Base-by-base conservation (phyloP, 2,329 filamentous ascomycete species). In the Phialophora verrucosa region DNA sequence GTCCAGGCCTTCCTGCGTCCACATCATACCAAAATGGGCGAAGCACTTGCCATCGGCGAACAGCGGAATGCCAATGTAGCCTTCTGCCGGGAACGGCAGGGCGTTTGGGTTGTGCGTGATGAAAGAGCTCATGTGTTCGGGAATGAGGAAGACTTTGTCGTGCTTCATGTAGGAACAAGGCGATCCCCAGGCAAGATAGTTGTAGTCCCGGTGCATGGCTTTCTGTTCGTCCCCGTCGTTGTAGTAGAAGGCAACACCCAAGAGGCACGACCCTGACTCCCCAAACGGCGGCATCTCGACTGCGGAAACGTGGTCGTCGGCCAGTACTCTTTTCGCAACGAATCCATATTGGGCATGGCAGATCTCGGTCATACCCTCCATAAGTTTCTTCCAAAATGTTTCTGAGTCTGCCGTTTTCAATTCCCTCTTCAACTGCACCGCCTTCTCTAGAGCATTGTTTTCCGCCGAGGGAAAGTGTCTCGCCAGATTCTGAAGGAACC, bases 1-100 rank as follows among this genome's bases (percentile, higher is more conserved):
- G 17, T 80, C 78, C 17, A 88, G 80, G n/a, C 87, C 88, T 67
- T 89, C 83, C 51, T 80, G 78, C 5, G 87, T 87, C 89, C 89
- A 91, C 81, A 91, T 88, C 74, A 89, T 80, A n/a, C 89, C 89
- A 73, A 91, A 88, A 75, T 91, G 87, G 25, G 87, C 88, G 71
- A 90, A 85, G 73, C 87, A 90, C 74, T 88, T 90, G 35, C 84
- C 87, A 50, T 87, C 83, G 3, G 84, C 83, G 70, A 88, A 90
- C 1, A 91, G 78, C 0, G 89, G 89, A 14, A 91, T 80, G 7
- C 86, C 87, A 42, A 91, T 80, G 73, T 90, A 91, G 2, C 88
- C 87, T 72, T 91, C 89, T 35, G 85, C 86, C 1, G 85, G 81
- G 31, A 88, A 84, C 0, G 87, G 85, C 12, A 90, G 76, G 58